Evolutionary conservation across 2,329 filamentous ascomycete genomes (phyloP).

Genomic region (Diplocarpon mali): DNA sequence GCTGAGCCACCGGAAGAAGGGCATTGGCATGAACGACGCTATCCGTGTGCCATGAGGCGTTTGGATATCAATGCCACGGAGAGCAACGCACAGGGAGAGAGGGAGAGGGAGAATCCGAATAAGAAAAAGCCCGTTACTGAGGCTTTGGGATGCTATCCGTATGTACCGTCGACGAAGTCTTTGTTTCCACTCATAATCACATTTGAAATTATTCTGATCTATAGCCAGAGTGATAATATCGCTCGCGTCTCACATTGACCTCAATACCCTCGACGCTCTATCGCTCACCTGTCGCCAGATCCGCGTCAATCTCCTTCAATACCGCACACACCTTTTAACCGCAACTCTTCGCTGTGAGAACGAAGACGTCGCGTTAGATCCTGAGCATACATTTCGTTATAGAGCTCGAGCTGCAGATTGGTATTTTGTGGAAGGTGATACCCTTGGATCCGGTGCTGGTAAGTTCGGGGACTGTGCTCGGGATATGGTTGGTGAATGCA

Average conservation of each 20-base stretch:
- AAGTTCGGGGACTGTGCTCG: slow-evolving; percentile 72
- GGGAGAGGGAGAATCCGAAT: slow-evolving; percentile 33
- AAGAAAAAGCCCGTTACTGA: slow-evolving; percentile 45
- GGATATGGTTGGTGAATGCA: slow-evolving; percentile 77
- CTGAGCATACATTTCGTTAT: slow-evolving; percentile 45
- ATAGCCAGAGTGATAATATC: slow-evolving; percentile 58
- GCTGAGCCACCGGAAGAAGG: slow-evolving; percentile 21
- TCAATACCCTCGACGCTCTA: slow-evolving; percentile 77
- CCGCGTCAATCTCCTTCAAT: slow-evolving; percentile 66
- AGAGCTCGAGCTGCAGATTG: slow-evolving; percentile 46
- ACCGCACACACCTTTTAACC: slow-evolving; percentile 59
- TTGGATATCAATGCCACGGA: slow-evolving; percentile 6
- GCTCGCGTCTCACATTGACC: slow-evolving; percentile 67
- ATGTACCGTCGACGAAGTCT: slow-evolving; percentile 33
- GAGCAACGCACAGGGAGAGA: background rate
- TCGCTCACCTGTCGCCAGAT: slow-evolving; percentile 74
- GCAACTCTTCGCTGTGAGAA: slow-evolving; percentile 73
- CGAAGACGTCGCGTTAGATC: slow-evolving; percentile 46
- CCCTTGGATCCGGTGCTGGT: slow-evolving; percentile 42
- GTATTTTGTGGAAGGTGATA: slow-evolving; percentile 47
- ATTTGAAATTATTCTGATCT: slow-evolving; percentile 1
- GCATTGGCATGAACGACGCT: slow-evolving; percentile 6
- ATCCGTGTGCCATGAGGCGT: slow-evolving; percentile 7
- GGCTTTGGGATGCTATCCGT: slow-evolving; percentile 59
- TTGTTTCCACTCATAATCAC: slow-evolving; percentile 11